Base-by-base conservation (phyloP, 148 eudicot species). In the Chenopodium berlandieri region DNA sequence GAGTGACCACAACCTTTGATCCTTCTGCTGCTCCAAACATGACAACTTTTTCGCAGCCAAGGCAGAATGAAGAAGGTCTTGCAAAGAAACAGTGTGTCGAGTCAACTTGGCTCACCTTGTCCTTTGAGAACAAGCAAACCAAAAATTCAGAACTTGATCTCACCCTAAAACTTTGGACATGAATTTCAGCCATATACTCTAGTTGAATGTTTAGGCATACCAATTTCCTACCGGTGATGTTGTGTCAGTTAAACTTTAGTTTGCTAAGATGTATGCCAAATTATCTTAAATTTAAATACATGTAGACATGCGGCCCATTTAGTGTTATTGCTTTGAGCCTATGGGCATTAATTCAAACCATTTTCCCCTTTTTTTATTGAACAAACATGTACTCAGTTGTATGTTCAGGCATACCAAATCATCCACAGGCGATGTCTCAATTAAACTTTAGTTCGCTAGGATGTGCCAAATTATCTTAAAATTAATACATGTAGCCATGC, bases 161-260 rank as follows among this genome's bases (percentile, higher is more conserved):
- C 44, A 77, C 73, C 75, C 84, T 84, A 27, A 84, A 78, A 73
- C 86, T 84, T 77, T 84, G 81, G 81, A 34, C 52, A 62, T 22
- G 50, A 75, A 52, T 14, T 52, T 52, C 16, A 40, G 7, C 44
- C 44, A 40, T 40, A 40, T 40, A 4, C 44, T 40, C 44, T 40
- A 40, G 44, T 5, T 40, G 44, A 5, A 40, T 40, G 44, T 40
- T 6, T 40, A 40, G 44, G 44, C 44, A 40, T 40, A 40, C 44
- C 8, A 40, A 40, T 40, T 40, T 40, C 44, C 44, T 40, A 40
- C 44, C 44, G 44, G 44, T 11, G 19, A 27, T 27, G 65, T 40
- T 81, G 19, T 23, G 23, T 48, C 30, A 4, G 31, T 16, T 13
- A 56, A 56, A 12, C 14, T 48, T 48, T 48, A 48, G 52, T 48